Conservation (phyloP, 1,284 basidiomycete genomes). For the Athelia psychrophila region DNA sequence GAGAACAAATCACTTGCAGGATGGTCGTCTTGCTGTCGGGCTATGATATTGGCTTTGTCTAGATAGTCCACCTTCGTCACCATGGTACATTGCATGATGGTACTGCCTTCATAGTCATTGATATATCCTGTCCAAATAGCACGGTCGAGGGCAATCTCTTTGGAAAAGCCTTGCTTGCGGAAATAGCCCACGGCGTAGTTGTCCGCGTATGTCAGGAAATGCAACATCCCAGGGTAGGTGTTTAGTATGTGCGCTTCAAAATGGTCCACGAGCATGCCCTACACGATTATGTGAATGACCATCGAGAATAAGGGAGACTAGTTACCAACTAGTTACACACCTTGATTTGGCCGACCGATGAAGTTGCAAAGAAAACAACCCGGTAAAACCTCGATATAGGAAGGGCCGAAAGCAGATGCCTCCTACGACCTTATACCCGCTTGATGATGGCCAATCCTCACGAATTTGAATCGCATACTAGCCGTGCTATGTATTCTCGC, state of each 20-base stretch:
- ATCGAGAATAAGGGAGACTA: neutral
- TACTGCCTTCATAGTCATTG: conserved; percentile 99
- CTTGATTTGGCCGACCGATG: conserved; percentile 96
- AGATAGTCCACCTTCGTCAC: conserved; percentile 90
- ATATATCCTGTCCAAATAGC: conserved; percentile 98
- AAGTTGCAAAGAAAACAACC: conserved; percentile 99
- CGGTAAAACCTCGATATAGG: conserved; percentile 91
- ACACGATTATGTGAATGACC: conserved; percentile 5
- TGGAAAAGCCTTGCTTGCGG: conserved; percentile 98
- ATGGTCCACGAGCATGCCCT: conserved; percentile 99
- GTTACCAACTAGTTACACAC: conserved; percentile 46
- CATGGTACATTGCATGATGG: conserved; percentile 99
- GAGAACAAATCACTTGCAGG: conserved; percentile 87
- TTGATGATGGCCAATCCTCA: conserved; percentile 95
- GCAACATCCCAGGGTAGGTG: conserved; percentile 80
- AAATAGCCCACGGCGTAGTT: conserved; percentile 99
- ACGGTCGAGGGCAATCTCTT: conserved; percentile 91
- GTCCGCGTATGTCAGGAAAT: conserved; percentile 98
- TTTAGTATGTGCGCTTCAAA: conserved; percentile 92
- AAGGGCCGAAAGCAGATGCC: conserved; percentile 98
- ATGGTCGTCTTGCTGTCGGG: conserved; percentile 88
- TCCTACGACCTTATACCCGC: conserved; percentile 93
- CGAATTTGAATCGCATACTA: conserved; percentile 93
- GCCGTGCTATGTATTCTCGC: conserved; percentile 94
- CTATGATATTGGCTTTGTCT: conserved; percentile 76